Evolutionary conservation across 139 green algal species (phyloP).

Genomic region (Closterium sp.): DNA sequence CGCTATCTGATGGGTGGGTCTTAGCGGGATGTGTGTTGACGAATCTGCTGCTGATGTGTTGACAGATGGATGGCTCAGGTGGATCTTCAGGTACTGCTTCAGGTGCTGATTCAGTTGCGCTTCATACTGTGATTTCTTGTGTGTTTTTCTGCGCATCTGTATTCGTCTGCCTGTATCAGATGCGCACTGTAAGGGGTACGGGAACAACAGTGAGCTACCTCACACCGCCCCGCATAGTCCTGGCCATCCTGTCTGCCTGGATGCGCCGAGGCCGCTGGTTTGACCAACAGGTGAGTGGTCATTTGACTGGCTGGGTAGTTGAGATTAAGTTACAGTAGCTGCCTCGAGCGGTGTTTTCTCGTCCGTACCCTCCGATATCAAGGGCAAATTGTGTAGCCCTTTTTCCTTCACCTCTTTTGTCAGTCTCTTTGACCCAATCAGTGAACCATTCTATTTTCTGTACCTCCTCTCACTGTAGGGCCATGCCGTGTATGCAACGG

Average conservation of each 20-base stretch:
- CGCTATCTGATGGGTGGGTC: no score
- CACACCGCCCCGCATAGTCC: conserved; percentile 62
- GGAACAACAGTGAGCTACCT: conserved; percentile 66
- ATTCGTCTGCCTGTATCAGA: conserved; percentile 11
- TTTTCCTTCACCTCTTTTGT: no score
- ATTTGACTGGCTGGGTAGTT: no score
- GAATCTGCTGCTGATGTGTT: no score
- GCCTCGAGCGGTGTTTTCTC: no score
- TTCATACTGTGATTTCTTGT: background rate
- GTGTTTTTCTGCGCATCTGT: background rate
- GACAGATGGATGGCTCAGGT: background rate
- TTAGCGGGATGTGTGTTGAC: no score
- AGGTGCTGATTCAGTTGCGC: background rate
- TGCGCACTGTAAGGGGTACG: conserved; percentile 62
- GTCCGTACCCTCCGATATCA: no score
- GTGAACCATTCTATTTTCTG: no score
- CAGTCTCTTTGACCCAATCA: no score
- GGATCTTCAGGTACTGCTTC: background rate
- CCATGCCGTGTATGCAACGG: conserved; percentile 30
- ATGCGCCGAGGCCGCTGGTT: conserved; percentile 71
- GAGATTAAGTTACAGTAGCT: no score
- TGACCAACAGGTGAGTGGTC: conserved; percentile 62
- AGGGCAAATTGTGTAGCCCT: no score
- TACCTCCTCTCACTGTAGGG: no score
- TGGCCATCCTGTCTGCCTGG: conserved; percentile 63